These are phyloP conservation scores for Sporisorium reilianum DNA, from an alignment of 1,284 basidiomycete species.

Conservation along the genomic window DNA sequence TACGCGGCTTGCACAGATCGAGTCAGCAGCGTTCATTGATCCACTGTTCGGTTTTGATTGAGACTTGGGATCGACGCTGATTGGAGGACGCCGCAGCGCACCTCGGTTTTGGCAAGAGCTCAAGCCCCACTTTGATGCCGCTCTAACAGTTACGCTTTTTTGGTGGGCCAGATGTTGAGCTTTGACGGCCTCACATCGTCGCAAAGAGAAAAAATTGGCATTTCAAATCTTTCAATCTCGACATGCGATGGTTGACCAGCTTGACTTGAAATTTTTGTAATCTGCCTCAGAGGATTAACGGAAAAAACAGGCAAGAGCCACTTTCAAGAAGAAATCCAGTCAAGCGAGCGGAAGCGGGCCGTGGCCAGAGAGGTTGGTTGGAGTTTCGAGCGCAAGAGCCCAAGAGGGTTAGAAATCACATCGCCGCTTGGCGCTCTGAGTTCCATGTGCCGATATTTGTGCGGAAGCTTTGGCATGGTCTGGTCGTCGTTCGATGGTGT, in stretches of 20 bases:
- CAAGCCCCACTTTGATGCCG: background rate
- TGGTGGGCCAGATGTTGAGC: background rate
- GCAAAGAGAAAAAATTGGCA: background rate
- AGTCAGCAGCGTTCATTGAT: background rate
- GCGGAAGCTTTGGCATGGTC: background rate
- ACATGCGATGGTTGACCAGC: background rate
- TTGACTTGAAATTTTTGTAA: conserved; percentile 13
- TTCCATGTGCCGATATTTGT: conserved; percentile 33
- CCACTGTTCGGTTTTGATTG: background rate
- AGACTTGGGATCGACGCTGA: conserved; percentile 1
- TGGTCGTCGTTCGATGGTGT: conserved; percentile 3
- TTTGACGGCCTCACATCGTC: background rate
- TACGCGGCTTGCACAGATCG: no score
- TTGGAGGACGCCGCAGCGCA: conserved; percentile 39
- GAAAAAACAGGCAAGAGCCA: conserved; percentile 11
- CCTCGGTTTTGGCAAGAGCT: background rate
- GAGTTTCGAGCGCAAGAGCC: background rate
- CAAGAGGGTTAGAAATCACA: conserved; percentile 21
- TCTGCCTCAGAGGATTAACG: no score
- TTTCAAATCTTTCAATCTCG: background rate
- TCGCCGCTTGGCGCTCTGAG: background rate
- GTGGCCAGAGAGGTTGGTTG: background rate
- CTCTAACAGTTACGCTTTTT: conserved; percentile 9
- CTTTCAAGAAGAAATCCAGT: conserved; percentile 24
- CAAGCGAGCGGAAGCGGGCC: conserved; percentile 22